These are phyloP conservation scores for Acanthamoeba royreba DNA, from an alignment of 208 protist genomes.

Conservation along the genomic window DNA sequence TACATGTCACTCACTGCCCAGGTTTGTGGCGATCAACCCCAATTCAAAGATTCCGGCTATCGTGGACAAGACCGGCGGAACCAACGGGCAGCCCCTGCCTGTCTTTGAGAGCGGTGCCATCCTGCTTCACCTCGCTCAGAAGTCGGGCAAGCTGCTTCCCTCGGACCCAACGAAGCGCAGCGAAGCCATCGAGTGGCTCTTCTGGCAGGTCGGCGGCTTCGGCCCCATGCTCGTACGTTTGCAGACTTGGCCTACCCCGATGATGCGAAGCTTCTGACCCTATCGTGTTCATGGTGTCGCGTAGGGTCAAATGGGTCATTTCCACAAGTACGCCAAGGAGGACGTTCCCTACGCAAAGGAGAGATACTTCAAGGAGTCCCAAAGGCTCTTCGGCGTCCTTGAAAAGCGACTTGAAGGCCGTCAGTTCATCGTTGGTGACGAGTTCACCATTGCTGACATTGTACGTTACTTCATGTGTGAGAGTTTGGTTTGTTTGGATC, in stretches of 20 bases:
- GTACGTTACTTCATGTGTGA: neutral
- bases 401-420: conserved; percentile 65
- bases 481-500: too few species aligned
- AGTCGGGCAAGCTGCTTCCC: conserved; percentile 71
- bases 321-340: conserved; percentile 50
- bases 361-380: conserved; percentile 63
- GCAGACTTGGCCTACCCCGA: too few species aligned
- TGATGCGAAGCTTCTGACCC: too few species aligned
- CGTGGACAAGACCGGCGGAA: conserved; percentile 57
- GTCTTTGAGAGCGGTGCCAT: conserved; percentile 83
- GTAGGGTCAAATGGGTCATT: conserved; percentile 47
- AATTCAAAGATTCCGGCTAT: conserved; percentile 84
- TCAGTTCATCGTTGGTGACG: conserved; percentile 66
- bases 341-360: conserved; percentile 55
- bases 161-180: conserved; percentile 13
- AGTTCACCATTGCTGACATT: conserved; percentile 78
- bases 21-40: conserved; percentile 77
- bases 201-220: conserved; percentile 78
- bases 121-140: conserved; percentile 82
- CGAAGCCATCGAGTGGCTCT: conserved; percentile 78
- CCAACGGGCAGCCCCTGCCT: conserved; percentile 48
- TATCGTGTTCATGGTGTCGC: neutral
- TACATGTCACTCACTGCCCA: too few species aligned
- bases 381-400: conserved; percentile 66
- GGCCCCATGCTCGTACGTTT: conserved; percentile 73